These are phyloP conservation scores for Diplodia intermedia DNA, from an alignment of 2,329 filamentous ascomycete species.

Conservation along the genomic window DNA sequence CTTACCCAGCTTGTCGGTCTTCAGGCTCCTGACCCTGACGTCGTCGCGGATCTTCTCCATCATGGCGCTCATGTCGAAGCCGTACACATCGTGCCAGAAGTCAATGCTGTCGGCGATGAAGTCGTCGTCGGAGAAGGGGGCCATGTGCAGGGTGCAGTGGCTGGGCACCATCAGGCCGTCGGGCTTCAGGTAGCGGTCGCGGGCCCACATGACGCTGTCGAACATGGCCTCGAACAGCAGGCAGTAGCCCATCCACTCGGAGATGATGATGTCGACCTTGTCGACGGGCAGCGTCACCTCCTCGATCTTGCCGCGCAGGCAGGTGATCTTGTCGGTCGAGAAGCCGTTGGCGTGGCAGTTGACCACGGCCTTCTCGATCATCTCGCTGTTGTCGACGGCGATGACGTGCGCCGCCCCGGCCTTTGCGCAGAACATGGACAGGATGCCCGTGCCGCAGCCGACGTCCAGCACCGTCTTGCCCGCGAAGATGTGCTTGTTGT, in stretches of 20 bases:
- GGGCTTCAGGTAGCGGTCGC: conserved; percentile 82
- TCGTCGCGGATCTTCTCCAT: conserved; percentile 81
- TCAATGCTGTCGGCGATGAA: conserved; percentile 78
- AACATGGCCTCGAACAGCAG: conserved; percentile 96
- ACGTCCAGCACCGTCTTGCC: conserved; percentile 90
- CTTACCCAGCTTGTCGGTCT: conserved; percentile 58
- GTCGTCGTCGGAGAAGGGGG: conserved; percentile 78
- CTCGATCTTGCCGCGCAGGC: conserved; percentile 84
- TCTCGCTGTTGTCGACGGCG: conserved; percentile 90
- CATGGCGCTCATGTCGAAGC: conserved; percentile 94
- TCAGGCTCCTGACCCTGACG: conserved; percentile 47
- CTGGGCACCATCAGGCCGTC: conserved; percentile 86
- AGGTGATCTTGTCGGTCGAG: conserved; percentile 71
- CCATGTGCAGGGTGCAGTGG: conserved; percentile 81
- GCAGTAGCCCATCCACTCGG: conserved; percentile 98
- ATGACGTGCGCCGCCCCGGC: conserved; percentile 87
- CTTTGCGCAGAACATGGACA: conserved; percentile 93
- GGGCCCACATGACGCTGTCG: conserved; percentile 85
- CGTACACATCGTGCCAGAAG: conserved; percentile 93
- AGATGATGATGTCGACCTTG: conserved; percentile 91
- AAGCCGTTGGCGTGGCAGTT: conserved; percentile 85
- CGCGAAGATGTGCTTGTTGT: conserved; percentile 84
- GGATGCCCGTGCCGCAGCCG: conserved; percentile 80
- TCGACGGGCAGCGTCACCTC: conserved; percentile 77
- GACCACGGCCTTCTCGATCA: conserved; percentile 84